phyloP scores from a whole-genome alignment of 495 filamentous ascomycete genomes.

The Penicillium malachiteum region DNA sequence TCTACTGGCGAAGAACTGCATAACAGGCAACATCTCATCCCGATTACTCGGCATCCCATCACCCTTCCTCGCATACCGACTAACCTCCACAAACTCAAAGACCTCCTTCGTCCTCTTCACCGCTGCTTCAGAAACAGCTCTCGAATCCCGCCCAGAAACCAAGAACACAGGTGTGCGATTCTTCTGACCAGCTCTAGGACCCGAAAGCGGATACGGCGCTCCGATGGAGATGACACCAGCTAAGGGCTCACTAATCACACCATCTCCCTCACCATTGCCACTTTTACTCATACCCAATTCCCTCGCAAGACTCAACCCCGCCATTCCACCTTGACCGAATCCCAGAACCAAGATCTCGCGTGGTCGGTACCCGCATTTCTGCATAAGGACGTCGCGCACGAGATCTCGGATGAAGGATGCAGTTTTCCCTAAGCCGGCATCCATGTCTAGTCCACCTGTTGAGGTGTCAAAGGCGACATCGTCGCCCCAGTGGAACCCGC shows the following conservation, averaged over 20 bases:
- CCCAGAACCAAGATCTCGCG: constrained; percentile 77
- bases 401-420: constrained; percentile 55
- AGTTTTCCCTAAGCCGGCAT: constrained; percentile 69
- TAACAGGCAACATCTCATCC: constrained; percentile 89
- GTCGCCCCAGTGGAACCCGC: constrained; percentile 92
- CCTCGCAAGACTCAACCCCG: constrained; percentile 60
- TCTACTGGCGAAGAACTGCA: constrained; percentile 85
- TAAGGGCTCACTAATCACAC: constrained; percentile 29
- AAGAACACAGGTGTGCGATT: constrained; percentile 74
- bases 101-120: constrained; percentile 60
- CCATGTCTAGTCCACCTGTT: constrained; percentile 68
- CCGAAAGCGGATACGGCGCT: constrained; percentile 60
- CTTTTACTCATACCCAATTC: constrained; percentile 17
- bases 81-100: constrained; percentile 72
- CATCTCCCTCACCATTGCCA: constrained; percentile 14
- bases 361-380: constrained; percentile 66
- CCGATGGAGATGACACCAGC: constrained; percentile 77
- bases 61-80: constrained; percentile 68
- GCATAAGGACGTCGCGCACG: constrained; percentile 58
- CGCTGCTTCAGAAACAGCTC: constrained; percentile 60
- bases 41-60: constrained; percentile 81
- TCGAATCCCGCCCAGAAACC: constrained; percentile 62
- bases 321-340: constrained; percentile 84
- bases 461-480: constrained; percentile 68
- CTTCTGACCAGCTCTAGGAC: constrained; percentile 36